Evolutionary conservation across 2,329 filamentous ascomycete species (phyloP).

Genomic region (Metarhizium humberi): DNA sequence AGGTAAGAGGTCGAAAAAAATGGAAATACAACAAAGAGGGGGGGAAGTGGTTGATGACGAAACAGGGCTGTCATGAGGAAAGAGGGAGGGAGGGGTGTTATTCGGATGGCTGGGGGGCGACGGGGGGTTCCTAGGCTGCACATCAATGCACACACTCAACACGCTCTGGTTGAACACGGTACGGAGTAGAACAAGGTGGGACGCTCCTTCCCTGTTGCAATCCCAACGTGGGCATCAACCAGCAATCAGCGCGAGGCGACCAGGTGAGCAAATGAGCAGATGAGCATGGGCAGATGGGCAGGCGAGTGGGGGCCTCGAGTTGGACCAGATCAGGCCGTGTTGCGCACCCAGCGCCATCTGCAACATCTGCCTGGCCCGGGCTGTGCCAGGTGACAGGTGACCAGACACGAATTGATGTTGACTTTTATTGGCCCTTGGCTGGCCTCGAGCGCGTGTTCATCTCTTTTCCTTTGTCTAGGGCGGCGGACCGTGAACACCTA

Average conservation of each 20-base stretch:
- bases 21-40: not conserved
- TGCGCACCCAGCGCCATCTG: not conserved
- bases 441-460: no score
- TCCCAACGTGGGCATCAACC: not conserved
- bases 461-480: no score
- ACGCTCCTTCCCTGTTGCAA: not conserved
- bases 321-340: not conserved
- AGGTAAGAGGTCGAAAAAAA: not conserved
- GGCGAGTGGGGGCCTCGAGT: not conserved
- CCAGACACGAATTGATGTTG: no score
- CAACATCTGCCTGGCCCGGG: no score
- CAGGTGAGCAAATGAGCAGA: not conserved
- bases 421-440: no score
- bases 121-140: not conserved
- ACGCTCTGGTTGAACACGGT: not conserved
- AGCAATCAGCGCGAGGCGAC: not conserved
- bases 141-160: not conserved
- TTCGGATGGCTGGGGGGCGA: slow-evolving; percentile 1
- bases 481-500: no score
- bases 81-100: not conserved
- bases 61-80: slow-evolving; percentile 2
- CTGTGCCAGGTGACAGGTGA: no score
- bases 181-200: not conserved
- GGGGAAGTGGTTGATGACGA: slow-evolving; percentile 5
- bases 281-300: not conserved